Base-by-base conservation (phyloP, 2,329 filamentous ascomycete species). In the Colletotrichum camelliae region DNA sequence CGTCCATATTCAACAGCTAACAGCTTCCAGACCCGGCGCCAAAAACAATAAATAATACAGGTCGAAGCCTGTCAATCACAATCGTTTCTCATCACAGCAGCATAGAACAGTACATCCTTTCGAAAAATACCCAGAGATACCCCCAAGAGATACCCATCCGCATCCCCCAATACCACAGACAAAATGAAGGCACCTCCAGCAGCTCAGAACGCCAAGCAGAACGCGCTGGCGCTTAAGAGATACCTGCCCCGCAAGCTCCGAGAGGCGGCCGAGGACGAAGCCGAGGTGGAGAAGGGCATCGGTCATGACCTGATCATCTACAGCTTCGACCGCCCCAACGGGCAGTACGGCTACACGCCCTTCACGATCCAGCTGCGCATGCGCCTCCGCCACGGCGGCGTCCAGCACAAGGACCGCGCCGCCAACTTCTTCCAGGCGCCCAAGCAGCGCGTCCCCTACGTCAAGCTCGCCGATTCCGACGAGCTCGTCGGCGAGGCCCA, bases 311-410 rank as follows among this genome's bases (percentile, higher is more conserved):
- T 76, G 33, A 76, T 72, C 61, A 67, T 80, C 55, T 80, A 78
- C 74, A 78, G 77, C 39, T 70, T 77, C 65, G 78, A 80, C 71
- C 74, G 73, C 6, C 61, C 70, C 39, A 74, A 61, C 52, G 72
- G 68, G 57, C 72, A 72, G 29, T 76, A 80, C 67, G 76, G 74
- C 61, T 75, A 78, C 68, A 77, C 72, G 60, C 66, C 77, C 21
- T 79, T 78, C 68, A 72, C 74, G 27, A 79, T 76, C 21, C 79
- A 79, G 65, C 70, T 80, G 48, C 78, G 79, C 43, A 70, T 79
- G 64, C 79, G 78, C 18, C 66, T 80, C 4, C 77, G 79, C 8
- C 74, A 80, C 60, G 77, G 61, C 57, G 69, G 73, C 33, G 67
- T 80, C 33, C 73, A 77, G 18, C 79, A 80, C 67, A 61, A 67